Evolutionary conservation across 768 basidiomycete species (phyloP), one percentile per base, ranked within the genome.

Genomic region (Lentinula lateritia): DNA sequence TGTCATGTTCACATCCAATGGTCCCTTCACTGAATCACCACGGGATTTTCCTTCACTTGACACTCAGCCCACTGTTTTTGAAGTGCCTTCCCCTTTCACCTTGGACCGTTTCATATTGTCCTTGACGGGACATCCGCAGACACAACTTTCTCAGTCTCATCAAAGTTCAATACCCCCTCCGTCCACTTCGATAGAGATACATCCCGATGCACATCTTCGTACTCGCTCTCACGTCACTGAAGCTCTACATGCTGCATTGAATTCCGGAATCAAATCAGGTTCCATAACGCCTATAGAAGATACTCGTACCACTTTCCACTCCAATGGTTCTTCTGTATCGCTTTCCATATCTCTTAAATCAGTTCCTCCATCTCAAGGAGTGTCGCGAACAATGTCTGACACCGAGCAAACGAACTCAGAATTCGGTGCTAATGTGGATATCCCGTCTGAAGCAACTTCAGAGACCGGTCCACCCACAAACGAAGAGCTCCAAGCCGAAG

Each of bases 11-110:
- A 63, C 73, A n/a, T 64, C 70, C 9, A 23, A 23, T 16, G 23
- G 42, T 32, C 23, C n/a, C 35, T 52, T 50, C 7, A 20, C 36
- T 35, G 28, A 58, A 28, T 8, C 45, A 34, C 23, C 42, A 2
- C 5, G 12, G 7, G 6, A 10, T 9, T 41, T 18, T 36, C 39
- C 39, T 23, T 13, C 45, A 3, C 42, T 69, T 32, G 67, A 73
- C 1, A 18, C 56, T 18, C 23, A n/a, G 6, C 78, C 83, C 2
- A 78, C 78, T 2, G 58, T 84, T 6, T 80, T 84, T 57, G 75
- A 80, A 45, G 64, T 84, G 35, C 74, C 81, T 8, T 67, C 73
- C 28, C 66, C 74, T 7, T 80, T 82, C 67, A 71, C 76, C 20
- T 73, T 85, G 50, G 75, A 81, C 60, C 76, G 76, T 52, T 69